phyloP scores from a whole-genome alignment of 768 basidiomycete species.

The Suillus occidentalis region DNA sequence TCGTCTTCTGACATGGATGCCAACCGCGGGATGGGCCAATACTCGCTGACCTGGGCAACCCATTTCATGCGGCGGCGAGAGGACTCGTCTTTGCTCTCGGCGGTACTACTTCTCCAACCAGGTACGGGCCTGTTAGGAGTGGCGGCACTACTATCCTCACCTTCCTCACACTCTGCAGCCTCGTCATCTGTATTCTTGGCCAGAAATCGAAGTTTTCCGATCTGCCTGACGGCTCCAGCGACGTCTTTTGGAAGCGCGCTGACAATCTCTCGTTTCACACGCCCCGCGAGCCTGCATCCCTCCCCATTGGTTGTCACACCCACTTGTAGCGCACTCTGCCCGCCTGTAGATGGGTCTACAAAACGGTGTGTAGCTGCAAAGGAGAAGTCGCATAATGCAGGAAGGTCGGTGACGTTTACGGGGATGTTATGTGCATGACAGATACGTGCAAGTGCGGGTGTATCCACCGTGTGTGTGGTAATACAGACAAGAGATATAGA shows the following conservation, averaged over 20 bases:
- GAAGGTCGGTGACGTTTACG: conserved; percentile 84
- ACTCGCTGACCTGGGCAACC: conserved; percentile 96
- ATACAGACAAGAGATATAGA: conserved; percentile 65
- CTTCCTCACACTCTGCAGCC: conserved; percentile 40
- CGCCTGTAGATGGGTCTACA: conserved; percentile 44
- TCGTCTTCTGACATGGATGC: conserved; percentile 66
- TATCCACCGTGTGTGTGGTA: conserved; percentile 58
- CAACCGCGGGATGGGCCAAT: conserved; percentile 84
- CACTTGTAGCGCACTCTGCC: conserved; percentile 61
- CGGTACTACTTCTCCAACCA: conserved; percentile 35
- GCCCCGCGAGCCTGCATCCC: conserved; percentile 81
- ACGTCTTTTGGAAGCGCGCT: conserved; percentile 68
- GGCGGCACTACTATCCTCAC: conserved; percentile 51
- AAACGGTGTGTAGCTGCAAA: conserved; percentile 89
- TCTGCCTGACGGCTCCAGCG: conserved; percentile 70
- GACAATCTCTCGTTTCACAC: conserved; percentile 83
- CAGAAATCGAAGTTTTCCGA: conserved; percentile 66
- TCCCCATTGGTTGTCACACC: conserved; percentile 90
- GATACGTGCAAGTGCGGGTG: conserved; percentile 53
- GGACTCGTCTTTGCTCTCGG: conserved; percentile 44
- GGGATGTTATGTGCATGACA: conserved; percentile 64
- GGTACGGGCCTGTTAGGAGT: conserved; percentile 76
- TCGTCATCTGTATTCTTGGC: conserved; percentile 35
- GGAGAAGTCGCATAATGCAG: conserved; percentile 84
- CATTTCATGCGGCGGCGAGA: conserved; percentile 78